phyloP scores from a whole-genome alignment of 306 rosid genomes.

The Malus orientalis region DNA sequence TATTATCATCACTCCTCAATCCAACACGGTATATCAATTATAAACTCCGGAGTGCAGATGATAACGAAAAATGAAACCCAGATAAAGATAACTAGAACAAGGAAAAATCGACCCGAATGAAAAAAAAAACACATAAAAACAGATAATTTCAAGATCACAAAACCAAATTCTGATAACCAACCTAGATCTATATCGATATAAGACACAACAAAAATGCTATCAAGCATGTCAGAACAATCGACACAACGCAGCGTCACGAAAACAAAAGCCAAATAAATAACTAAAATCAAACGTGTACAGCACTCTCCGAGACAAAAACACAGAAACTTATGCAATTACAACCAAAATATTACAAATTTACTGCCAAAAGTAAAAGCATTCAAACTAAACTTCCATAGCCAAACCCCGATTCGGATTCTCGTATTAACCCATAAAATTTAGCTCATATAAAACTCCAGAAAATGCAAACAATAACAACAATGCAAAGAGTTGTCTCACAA shows the following conservation, averaged over 20 bases:
- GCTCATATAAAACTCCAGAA: conserved; percentile 14
- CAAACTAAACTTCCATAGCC: conserved; percentile 22
- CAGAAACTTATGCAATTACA: neutral
- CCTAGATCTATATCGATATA: conserved; percentile 36
- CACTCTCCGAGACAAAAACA: neutral
- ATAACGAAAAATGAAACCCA: conserved; percentile 12
- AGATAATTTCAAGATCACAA: conserved; percentile 10
- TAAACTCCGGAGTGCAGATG: neutral
- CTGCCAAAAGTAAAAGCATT: conserved; percentile 4
- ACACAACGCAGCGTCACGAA: conserved; percentile 9
- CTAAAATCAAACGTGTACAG: conserved; percentile 20
- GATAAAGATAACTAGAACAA: neutral
- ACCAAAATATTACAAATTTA: conserved; percentile 8
- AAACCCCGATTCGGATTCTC: conserved; percentile 18
- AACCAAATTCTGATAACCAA: conserved; percentile 11
- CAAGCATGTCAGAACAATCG: conserved; percentile 8
- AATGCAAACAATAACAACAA: conserved; percentile 17
- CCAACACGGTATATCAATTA: neutral
- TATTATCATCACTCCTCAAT: neutral
- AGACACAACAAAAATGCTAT: conserved; percentile 9
- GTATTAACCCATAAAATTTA: conserved; percentile 6
- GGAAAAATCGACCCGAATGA: neutral
- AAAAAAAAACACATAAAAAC: neutral
- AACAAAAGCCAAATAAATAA: conserved; percentile 12
- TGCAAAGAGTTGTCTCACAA: conserved; percentile 16